Evolutionary conservation across 1,139 yeast genomes (phyloP).

Genomic region (Hansenula lynferdii): DNA sequence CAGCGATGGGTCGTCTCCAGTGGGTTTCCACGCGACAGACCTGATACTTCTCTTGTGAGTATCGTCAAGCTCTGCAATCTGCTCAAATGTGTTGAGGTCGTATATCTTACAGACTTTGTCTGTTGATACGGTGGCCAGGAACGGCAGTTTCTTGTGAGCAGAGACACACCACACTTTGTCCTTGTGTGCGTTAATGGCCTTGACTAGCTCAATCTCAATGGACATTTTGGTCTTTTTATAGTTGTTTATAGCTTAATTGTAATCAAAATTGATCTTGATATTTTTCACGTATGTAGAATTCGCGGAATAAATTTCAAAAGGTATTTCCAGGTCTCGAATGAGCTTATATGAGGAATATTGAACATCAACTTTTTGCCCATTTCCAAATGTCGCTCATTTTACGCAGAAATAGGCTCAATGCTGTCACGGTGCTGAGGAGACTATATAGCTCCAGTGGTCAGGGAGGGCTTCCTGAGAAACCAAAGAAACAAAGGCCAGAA

Average conservation of each 20-base stretch:
- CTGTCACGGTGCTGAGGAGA: background rate
- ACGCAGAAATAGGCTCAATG: background rate
- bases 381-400: background rate
- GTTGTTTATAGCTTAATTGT: no score
- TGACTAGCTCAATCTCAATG: constrained; percentile 21
- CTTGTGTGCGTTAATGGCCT: constrained; percentile 49
- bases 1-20: constrained; percentile 59
- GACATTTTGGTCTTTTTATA: constrained; percentile 14
- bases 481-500: constrained; percentile 3
- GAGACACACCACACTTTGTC: constrained; percentile 83
- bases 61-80: constrained; percentile 65
- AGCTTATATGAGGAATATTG: no score
- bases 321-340: no score
- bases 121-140: constrained; percentile 79
- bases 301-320: no score
- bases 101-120: constrained; percentile 77
- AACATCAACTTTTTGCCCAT: no score
- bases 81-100: constrained; percentile 39
- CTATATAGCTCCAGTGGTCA: constrained; percentile 1
- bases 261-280: no score
- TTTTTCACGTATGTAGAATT: no score
- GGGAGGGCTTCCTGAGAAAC: constrained; percentile 2
- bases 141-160: constrained; percentile 59
- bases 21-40: constrained; percentile 86
- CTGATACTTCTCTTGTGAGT: constrained; percentile 83